Conservation (phyloP, 306 rosid species). For the Castanopsis chinensis region DNA sequence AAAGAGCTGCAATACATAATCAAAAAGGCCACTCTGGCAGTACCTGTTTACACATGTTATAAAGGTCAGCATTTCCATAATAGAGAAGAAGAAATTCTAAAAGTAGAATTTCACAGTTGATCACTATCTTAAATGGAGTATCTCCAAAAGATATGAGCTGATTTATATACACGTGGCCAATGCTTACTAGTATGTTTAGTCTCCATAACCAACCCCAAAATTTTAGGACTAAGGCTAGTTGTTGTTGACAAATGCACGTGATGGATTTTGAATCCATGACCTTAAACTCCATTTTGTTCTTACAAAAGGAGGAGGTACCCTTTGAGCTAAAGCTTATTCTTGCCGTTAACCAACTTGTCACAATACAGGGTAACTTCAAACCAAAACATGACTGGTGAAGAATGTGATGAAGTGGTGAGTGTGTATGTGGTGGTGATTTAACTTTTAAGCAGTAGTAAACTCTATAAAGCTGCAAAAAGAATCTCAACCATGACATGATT, state of each 20-base stretch:
- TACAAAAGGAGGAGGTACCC: no score
- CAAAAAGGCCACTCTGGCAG: slow-evolving; percentile 57
- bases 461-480: neutral
- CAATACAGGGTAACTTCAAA: neutral
- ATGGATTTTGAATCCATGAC: no score
- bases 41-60: slow-evolving; percentile 46
- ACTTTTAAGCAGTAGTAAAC: neutral
- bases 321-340: neutral
- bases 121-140: neutral
- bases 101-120: neutral
- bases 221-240: no score
- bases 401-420: neutral
- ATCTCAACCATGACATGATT: neutral
- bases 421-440: neutral
- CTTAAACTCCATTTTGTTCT: no score
- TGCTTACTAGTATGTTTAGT: no score
- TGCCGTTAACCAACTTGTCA: no score
- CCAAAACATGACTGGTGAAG: neutral
- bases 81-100: neutral
- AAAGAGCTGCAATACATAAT: slow-evolving; percentile 53
- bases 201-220: no score
- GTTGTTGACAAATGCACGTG: no score
- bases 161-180: no score
- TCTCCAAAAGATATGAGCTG: neutral
- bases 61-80: neutral